phyloP scores from a whole-genome alignment of 768 basidiomycete genomes.

The Naematelia encephala region DNA sequence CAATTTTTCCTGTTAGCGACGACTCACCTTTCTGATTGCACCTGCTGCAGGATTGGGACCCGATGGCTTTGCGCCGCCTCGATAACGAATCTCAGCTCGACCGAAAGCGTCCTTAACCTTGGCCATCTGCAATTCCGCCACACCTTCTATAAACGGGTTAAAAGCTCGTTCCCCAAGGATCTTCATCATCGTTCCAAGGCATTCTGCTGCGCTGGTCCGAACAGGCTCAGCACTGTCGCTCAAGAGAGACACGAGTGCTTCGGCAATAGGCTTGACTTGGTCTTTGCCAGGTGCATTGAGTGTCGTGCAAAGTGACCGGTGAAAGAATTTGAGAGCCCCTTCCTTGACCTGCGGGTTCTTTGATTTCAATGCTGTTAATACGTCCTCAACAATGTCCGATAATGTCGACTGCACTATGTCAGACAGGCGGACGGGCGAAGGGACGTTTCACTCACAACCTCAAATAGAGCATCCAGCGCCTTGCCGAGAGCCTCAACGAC shows the following conservation, averaged over 20 bases:
- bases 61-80: slow-evolving; percentile 56
- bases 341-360: slow-evolving; percentile 98
- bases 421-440: not conserved
- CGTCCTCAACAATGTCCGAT: slow-evolving; percentile 75
- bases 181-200: slow-evolving; percentile 87
- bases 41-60: slow-evolving; percentile 10
- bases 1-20: not conserved
- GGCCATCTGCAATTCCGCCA: slow-evolving; percentile 79
- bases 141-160: slow-evolving; percentile 75
- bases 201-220: slow-evolving; percentile 81
- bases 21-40: slow-evolving; percentile 34
- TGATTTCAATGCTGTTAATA: slow-evolving; percentile 69
- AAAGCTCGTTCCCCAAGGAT: slow-evolving; percentile 92
- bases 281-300: slow-evolving; percentile 65
- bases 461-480: slow-evolving; percentile 83
- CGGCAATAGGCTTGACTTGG: slow-evolving; percentile 78
- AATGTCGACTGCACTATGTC: slow-evolving; percentile 63
- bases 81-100: slow-evolving; percentile 87
- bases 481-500: slow-evolving; percentile 85
- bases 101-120: slow-evolving; percentile 94
- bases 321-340: slow-evolving; percentile 81
- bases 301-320: slow-evolving; percentile 70
- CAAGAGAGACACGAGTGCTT: slow-evolving; percentile 67
- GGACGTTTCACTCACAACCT: slow-evolving; percentile 61
- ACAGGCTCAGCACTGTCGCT: slow-evolving; percentile 88